phyloP scores from a whole-genome alignment of 495 filamentous ascomycete genomes.

The Xylona heveae region DNA sequence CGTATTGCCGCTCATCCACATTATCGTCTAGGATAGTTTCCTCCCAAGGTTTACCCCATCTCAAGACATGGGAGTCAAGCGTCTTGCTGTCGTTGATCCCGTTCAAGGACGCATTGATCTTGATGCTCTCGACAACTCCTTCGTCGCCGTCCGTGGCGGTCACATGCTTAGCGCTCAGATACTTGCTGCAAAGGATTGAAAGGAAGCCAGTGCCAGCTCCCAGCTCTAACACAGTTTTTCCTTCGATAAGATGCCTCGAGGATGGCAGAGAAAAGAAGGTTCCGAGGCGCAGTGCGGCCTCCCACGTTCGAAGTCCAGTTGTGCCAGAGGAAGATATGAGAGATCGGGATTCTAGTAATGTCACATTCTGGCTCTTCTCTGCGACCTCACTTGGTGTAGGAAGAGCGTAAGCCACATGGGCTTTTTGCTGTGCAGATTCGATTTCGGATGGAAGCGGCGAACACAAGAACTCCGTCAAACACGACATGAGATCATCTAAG shows the following conservation, averaged over 20 bases:
- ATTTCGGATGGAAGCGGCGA: constrained; percentile 35
- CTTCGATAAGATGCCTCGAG: constrained; percentile 19
- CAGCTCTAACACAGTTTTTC: constrained; percentile 57
- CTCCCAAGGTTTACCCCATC: constrained; percentile 34
- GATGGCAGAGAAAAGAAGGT: constrained; percentile 35
- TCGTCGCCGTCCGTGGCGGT: constrained; percentile 67
- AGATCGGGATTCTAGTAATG: constrained; percentile 46
- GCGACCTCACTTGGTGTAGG: constrained; percentile 13
- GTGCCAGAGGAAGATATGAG: constrained; percentile 57
- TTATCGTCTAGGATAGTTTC: constrained; percentile 9
- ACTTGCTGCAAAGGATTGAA: constrained; percentile 57
- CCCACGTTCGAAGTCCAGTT: constrained; percentile 83
- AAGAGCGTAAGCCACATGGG: constrained; percentile 50
- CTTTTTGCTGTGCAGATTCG: constrained; percentile 47
- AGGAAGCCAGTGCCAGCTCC: constrained; percentile 79
- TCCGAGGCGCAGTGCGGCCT: constrained; percentile 71
- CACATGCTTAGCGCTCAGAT: constrained; percentile 39
- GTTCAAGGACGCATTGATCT: constrained; percentile 46
- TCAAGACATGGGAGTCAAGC: constrained; percentile 27
- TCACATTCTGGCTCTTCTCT: constrained; percentile 15
- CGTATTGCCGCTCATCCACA: constrained; percentile 9
- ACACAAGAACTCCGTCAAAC: constrained; percentile 34
- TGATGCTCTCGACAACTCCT: constrained; percentile 45
- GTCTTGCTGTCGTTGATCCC: constrained; percentile 22
- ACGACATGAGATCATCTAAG: constrained; percentile 45